Percentiles rank a stretch among this genome's conserved stretches.
Evolutionary conservation across 2,329 filamentous ascomycete species (phyloP).

Genomic region (Pseudogymnoascus sp.): DNA sequence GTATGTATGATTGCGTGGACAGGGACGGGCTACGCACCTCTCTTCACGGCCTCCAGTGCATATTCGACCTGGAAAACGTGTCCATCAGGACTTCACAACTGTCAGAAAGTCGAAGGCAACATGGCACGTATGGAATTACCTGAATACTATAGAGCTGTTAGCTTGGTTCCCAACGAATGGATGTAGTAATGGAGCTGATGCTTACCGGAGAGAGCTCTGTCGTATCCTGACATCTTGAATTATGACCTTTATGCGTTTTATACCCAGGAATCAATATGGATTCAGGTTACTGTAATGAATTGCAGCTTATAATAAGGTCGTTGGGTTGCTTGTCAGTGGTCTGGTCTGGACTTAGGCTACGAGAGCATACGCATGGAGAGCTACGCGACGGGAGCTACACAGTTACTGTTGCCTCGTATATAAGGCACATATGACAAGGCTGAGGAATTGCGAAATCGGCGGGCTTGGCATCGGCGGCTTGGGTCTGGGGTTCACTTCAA

Average conservation of each 20-base stretch:
- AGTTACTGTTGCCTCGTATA: background rate
- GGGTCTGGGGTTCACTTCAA: background rate
- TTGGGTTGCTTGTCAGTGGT: conserved; percentile 8
- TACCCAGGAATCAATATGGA: background rate
- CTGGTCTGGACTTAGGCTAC: conserved; percentile 11
- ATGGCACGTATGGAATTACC: conserved; percentile 38
- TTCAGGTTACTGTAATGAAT: conserved; percentile 13
- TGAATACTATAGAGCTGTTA: conserved; percentile 60
- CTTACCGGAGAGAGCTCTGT: conserved; percentile 97
- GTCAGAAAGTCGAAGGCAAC: conserved; percentile 34
- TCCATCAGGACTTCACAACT: conserved; percentile 73
- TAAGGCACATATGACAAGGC: background rate
- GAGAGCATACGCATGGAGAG: conserved; percentile 10
- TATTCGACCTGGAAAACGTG: conserved; percentile 99
- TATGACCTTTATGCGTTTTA: background rate
- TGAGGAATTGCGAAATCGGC: conserved; percentile 6
- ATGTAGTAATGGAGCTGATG: conserved; percentile 25
- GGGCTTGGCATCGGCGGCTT: background rate
- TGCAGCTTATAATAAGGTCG: conserved; percentile 10
- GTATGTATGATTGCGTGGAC: background rate
- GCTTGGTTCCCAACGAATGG: conserved; percentile 35
- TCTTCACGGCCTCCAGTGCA: conserved; percentile 95
- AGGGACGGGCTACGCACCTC: conserved; percentile 52
- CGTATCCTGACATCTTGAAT: conserved; percentile 80
- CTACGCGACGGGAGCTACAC: conserved; percentile 11